phyloP scores from a whole-genome alignment of 768 basidiomycete genomes.

The Lactarius sp. region DNA sequence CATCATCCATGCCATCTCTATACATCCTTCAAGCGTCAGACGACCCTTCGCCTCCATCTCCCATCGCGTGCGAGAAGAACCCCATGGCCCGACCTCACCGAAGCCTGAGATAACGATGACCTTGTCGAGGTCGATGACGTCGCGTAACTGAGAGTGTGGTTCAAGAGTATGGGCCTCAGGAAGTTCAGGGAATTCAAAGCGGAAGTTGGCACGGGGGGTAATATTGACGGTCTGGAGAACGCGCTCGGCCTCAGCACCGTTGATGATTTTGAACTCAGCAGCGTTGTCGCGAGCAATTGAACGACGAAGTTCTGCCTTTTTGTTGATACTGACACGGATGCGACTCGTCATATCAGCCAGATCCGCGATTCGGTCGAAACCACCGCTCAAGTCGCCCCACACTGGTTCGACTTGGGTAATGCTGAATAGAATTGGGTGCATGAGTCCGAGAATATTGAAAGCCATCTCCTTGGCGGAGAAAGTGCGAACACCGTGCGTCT shows the following conservation, averaged over 20 bases:
- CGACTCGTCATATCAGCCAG: conserved; percentile 87
- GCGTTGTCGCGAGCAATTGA: conserved; percentile 92
- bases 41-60: conserved; percentile 99
- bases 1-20: conserved; percentile 99
- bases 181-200: conserved; percentile 82
- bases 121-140: conserved; percentile 92
- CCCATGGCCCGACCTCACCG: conserved; percentile 98
- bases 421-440: conserved; percentile 99
- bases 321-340: conserved; percentile 75
- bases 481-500: conserved; percentile 89
- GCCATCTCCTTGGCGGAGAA: conserved; percentile 99
- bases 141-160: conserved; percentile 74
- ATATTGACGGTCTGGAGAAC: conserved; percentile 89
- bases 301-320: conserved; percentile 88
- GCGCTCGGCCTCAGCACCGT: conserved; percentile 88
- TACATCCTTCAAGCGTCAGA: conserved; percentile 95
- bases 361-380: conserved; percentile 95
- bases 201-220: conserved; percentile 97
- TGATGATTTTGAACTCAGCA: conserved; percentile 88
- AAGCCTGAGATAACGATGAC: conserved; percentile 95
- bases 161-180: conserved; percentile 63
- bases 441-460: conserved; percentile 98
- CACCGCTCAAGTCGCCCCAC: conserved; percentile 98
- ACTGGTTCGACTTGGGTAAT: conserved; percentile 99
- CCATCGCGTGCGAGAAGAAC: conserved; percentile 96